These are phyloP conservation scores for Phytopythium mirpurense DNA, from an alignment of 352 stramenopile genomes.

Conservation along the genomic window DNA sequence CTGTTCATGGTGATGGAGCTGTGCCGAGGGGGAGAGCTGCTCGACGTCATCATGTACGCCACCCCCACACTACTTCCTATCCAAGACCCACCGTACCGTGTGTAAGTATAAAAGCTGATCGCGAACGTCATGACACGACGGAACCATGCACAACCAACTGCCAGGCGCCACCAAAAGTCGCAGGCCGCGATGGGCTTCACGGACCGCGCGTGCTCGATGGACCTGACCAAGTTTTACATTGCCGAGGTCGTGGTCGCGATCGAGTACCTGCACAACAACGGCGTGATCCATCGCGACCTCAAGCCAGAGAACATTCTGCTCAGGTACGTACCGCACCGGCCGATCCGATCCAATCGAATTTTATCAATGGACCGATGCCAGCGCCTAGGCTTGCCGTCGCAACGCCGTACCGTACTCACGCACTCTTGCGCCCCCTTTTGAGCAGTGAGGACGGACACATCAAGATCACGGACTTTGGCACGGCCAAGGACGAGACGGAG, in stretches of 20 bases:
- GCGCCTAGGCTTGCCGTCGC: too few species aligned
- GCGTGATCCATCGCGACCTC: slow-evolving; percentile 96
- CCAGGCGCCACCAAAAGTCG: slow-evolving; percentile 79
- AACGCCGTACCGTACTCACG: neutral
- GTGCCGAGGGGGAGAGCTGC: slow-evolving; percentile 77
- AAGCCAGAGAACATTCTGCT: slow-evolving; percentile 91
- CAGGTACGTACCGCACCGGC: slow-evolving; percentile 21
- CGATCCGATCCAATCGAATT: too few species aligned
- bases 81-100: too few species aligned
- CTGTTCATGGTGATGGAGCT: slow-evolving; percentile 92
- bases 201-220: slow-evolving; percentile 63
- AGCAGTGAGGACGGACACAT: slow-evolving; percentile 72
- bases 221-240: slow-evolving; percentile 92
- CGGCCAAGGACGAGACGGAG: slow-evolving; percentile 76
- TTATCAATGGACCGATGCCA: too few species aligned
- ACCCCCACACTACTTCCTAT: too few species aligned
- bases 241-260: slow-evolving; percentile 92
- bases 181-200: slow-evolving; percentile 47
- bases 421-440: neutral
- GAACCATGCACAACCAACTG: too few species aligned
- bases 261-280: slow-evolving; percentile 91
- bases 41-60: slow-evolving; percentile 87
- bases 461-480: slow-evolving; percentile 90
- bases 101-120: too few species aligned
- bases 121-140: too few species aligned